phyloP scores from a whole-genome alignment of 495 filamentous ascomycete species.

The Lindgomyces ingoldianus region DNA sequence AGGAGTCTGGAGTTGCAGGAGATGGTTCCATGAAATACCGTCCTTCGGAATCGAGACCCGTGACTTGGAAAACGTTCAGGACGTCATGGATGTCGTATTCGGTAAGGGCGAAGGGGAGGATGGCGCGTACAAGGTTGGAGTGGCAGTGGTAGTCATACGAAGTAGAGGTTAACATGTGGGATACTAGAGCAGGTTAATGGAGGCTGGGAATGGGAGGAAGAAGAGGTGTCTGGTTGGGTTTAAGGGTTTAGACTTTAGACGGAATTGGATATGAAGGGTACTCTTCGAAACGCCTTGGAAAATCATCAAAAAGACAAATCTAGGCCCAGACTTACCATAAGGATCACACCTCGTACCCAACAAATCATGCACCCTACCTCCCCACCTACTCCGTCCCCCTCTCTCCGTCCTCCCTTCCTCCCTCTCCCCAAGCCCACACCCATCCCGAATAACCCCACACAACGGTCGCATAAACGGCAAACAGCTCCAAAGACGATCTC shows the following conservation, averaged over 20 bases:
- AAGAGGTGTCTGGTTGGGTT: neutral
- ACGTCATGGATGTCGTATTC: constrained; percentile 81
- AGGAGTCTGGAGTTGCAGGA: constrained; percentile 65
- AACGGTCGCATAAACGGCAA: constrained; percentile 75
- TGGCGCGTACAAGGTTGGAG: constrained; percentile 73
- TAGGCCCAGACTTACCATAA: constrained; percentile 48
- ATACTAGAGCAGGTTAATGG: no score
- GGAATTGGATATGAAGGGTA: no score
- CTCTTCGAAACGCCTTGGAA: neutral
- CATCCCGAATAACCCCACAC: constrained; percentile 69
- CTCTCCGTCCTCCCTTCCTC: constrained; percentile 42
- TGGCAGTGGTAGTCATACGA: constrained; percentile 79
- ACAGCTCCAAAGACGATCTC: constrained; percentile 74
- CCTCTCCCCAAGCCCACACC: constrained; percentile 56
- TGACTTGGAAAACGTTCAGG: constrained; percentile 80
- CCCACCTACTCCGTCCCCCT: constrained; percentile 42
- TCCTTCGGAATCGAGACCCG: constrained; percentile 67
- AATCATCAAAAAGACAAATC: neutral
- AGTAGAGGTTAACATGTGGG: constrained; percentile 66
- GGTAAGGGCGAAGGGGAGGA: constrained; percentile 64
- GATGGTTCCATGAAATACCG: constrained; percentile 78
- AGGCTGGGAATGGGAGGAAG: neutral
- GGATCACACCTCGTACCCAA: constrained; percentile 77
- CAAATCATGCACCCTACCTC: constrained; percentile 67
- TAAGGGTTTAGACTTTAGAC: neutral